Conservation (phyloP, 2,329 filamentous ascomycete genomes). For the Clarireedia sp. region DNA sequence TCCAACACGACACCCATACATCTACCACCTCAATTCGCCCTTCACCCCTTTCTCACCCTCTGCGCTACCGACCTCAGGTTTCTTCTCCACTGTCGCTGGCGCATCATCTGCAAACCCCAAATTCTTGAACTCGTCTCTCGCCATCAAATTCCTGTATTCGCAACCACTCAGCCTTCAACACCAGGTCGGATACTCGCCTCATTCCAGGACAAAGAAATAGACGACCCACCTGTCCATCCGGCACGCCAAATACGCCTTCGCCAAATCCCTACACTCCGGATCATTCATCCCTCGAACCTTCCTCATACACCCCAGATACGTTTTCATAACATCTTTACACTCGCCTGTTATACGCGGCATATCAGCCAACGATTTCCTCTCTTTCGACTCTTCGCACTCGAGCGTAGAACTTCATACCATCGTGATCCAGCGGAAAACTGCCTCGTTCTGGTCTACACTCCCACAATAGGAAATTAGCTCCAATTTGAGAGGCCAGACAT, state of each 20-base stretch:
- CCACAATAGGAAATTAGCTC: neutral
- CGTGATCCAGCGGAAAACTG: constrained; percentile 93
- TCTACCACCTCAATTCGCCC: constrained; percentile 26
- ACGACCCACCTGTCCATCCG: constrained; percentile 80
- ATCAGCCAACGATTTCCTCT: neutral
- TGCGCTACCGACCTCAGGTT: constrained; percentile 9
- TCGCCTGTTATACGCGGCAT: constrained; percentile 51
- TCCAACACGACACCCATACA: neutral
- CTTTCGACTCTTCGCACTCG: neutral
- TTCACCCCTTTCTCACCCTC: constrained; percentile 19
- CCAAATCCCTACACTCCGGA: constrained; percentile 72
- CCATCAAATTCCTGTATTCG: constrained; percentile 75
- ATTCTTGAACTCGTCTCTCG: constrained; percentile 89
- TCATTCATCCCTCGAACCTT: constrained; percentile 78
- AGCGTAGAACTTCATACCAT: constrained; percentile 45
- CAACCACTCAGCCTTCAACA: neutral
- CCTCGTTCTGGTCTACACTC: constrained; percentile 70
- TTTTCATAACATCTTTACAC: constrained; percentile 81
- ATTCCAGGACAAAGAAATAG: neutral
- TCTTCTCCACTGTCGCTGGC: constrained; percentile 12
- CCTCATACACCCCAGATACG: constrained; percentile 83
- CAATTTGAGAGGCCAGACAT: neutral
- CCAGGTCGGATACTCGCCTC: neutral
- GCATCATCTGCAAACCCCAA: constrained; percentile 58
- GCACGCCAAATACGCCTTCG: constrained; percentile 83